A percentile compares a stretch with the other conserved stretches of the same genome.
Evolutionary conservation across 352 stramenopile species (phyloP).

Genomic region (Phytophthora tentaculata): DNA sequence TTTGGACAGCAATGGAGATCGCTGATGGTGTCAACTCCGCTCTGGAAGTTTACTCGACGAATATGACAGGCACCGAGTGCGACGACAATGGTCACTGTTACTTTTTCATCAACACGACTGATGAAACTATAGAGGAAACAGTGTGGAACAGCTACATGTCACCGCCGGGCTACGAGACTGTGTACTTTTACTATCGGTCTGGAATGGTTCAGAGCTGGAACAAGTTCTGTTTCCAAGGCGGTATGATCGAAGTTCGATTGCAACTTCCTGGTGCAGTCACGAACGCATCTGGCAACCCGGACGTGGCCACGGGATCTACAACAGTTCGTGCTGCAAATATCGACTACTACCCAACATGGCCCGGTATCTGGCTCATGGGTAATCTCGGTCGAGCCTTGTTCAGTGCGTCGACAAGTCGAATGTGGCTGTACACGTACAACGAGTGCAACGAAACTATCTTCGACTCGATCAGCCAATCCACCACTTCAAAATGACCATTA

Average conservation of each 20-base stretch:
- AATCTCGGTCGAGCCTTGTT: conserved; percentile 95
- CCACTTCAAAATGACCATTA: too few species aligned
- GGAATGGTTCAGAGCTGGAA: conserved; percentile 92
- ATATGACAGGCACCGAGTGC: conserved; percentile 74
- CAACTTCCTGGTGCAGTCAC: conserved; percentile 86
- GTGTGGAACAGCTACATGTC: conserved; percentile 69
- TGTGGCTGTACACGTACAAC: conserved; percentile 96
- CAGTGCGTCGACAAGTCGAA: conserved; percentile 89
- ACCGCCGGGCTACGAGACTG: conserved; percentile 50
- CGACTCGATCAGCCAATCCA: conserved; percentile 10
- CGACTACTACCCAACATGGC: conserved; percentile 62
- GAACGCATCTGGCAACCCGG: conserved; percentile 44
- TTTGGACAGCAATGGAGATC: conserved; percentile 94
- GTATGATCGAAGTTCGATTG: conserved; percentile 86
- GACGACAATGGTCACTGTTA: conserved; percentile 59
- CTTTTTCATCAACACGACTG: conserved; percentile 58
- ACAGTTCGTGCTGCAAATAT: conserved; percentile 26
- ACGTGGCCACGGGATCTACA: conserved; percentile 38
- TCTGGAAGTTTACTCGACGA: conserved; percentile 93
- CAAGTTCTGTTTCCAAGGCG: conserved; percentile 94
- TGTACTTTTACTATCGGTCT: conserved; percentile 53
- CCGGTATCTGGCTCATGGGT: too few species aligned
- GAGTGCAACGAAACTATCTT: conserved; percentile 81
- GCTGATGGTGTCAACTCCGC: conserved; percentile 92
- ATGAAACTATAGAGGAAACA: conserved; percentile 41